phyloP scores from a whole-genome alignment of 2,329 filamentous ascomycete genomes.

The Endothia cerciana region DNA sequence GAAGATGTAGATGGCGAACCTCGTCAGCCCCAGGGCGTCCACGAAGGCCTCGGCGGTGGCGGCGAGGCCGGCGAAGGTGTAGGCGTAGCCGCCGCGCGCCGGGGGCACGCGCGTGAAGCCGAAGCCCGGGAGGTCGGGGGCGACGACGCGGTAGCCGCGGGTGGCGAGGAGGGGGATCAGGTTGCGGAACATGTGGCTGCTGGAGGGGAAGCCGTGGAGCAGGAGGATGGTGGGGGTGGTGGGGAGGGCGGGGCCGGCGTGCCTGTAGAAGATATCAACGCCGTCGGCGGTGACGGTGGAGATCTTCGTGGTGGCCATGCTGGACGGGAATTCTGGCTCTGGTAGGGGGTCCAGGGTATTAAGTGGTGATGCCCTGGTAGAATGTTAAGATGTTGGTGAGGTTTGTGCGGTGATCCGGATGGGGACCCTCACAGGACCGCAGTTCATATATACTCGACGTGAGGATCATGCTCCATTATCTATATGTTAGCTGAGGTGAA shows the following conservation, averaged over 20 bases:
- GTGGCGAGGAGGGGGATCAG: conserved; percentile 46
- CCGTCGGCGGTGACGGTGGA: conserved; percentile 39
- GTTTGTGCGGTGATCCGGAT: too few relatives aligned
- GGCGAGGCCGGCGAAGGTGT: conserved; percentile 59
- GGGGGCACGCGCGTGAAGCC: conserved; percentile 57
- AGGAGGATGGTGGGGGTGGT: conserved; percentile 44
- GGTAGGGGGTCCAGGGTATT: background rate
- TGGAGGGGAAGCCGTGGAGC: conserved; percentile 50
- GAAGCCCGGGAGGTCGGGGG: conserved; percentile 63
- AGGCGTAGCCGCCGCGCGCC: conserved; percentile 47
- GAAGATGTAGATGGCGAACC: conserved; percentile 63
- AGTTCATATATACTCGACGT: background rate
- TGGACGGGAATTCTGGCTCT: background rate
- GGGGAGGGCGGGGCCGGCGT: conserved; percentile 35
- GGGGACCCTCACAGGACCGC: background rate
- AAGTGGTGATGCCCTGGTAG: too few relatives aligned
- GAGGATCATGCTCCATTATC: background rate
- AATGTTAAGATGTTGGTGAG: too few relatives aligned
- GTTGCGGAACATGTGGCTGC: conserved; percentile 49
- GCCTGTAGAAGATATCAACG: conserved; percentile 46
- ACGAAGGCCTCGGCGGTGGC: conserved; percentile 53
- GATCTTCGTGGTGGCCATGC: conserved; percentile 26
- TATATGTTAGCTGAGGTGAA: background rate
- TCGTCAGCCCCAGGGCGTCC: conserved; percentile 47
- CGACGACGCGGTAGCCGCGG: conserved; percentile 48